Base-by-base conservation (phyloP, 768 basidiomycete genomes). In the Clitopilus passeckerianus region DNA sequence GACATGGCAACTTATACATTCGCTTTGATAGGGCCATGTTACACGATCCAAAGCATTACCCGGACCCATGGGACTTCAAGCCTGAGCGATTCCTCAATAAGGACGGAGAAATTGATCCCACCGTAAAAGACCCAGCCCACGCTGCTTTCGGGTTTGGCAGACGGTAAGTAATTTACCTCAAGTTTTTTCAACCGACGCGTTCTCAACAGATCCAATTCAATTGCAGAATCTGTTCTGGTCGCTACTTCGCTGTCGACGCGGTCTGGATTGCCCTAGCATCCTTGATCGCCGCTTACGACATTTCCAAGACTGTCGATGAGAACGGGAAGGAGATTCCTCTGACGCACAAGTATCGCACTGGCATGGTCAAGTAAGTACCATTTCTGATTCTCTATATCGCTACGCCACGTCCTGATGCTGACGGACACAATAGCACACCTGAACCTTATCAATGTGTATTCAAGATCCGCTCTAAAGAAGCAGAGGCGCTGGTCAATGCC, bases 1-100 rank as follows among this genome's bases (percentile, higher is more conserved):
- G 43, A 16, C 33, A 14, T 22, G 18, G n/a, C 30, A 12, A 18
- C 33, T 53, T n/a, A 34, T 30, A 24, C 9, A 24, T 15, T 56
- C 1, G 1, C 5, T 1, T 44, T 44, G 34, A 56, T 37, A 79
- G 79, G 79, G 72, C 74, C 1, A 73, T 80, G 56, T 70, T 75
- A 1, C 75, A 74, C 54, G 69, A 82, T 34, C 72, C 75, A 53
- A 57, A 62, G 6, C 66, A 65, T 30, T 79, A 76, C 61, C 73
- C 74, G 1, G 75, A 80, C 52, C 76, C 79, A 14, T 69, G 69
- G 44, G 63, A 53, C 1, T 80, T 80, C 63, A 74, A 72, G 23
- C 78, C 78, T 3, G 77, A 79, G 27, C 74, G 77, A 10, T 79
- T 74, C 60, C 60, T 75, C 12, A 30, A 58, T 9, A 62, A 73